phyloP scores from a whole-genome alignment of 768 basidiomycete species.

The Cystobasidium onofrii region DNA sequence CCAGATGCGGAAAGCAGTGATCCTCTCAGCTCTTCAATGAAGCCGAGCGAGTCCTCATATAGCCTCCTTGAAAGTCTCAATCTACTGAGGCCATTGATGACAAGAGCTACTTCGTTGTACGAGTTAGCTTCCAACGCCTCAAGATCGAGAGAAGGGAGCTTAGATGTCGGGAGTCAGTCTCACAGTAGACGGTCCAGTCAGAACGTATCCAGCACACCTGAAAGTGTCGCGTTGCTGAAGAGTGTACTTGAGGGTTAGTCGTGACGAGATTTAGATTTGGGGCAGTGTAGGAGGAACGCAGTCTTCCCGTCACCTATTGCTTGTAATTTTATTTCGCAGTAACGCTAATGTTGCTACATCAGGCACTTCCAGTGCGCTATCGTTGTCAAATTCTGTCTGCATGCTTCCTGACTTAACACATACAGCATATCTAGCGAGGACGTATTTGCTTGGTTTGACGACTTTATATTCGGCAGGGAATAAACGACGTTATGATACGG shows the following conservation, averaged over 20 bases:
- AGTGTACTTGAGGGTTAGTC: neutral
- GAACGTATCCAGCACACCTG: neutral
- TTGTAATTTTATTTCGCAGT: neutral
- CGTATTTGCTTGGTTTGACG: too few relatives aligned
- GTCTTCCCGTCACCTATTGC: neutral
- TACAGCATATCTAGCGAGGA: too few relatives aligned
- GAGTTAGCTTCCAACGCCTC: neutral
- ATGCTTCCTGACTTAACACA: too few relatives aligned
- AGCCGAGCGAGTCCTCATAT: neutral
- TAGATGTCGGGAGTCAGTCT: neutral
- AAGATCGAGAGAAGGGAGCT: neutral
- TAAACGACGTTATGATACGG: too few relatives aligned
- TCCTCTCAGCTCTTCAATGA: neutral
- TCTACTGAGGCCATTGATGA: neutral
- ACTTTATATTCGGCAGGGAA: too few relatives aligned
- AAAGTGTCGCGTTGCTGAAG: conserved; percentile 10
- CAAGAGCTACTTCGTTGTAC: neutral
- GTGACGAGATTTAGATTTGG: neutral
- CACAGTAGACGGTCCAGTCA: neutral
- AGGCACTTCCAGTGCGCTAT: too few relatives aligned
- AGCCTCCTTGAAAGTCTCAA: neutral
- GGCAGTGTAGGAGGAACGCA: too few relatives aligned
- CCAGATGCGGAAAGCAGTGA: neutral
- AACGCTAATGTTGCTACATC: too few relatives aligned
- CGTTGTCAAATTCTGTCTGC: too few relatives aligned